Base-by-base conservation (phyloP, 2,329 filamentous ascomycete species). In the Xylaria sp. region DNA sequence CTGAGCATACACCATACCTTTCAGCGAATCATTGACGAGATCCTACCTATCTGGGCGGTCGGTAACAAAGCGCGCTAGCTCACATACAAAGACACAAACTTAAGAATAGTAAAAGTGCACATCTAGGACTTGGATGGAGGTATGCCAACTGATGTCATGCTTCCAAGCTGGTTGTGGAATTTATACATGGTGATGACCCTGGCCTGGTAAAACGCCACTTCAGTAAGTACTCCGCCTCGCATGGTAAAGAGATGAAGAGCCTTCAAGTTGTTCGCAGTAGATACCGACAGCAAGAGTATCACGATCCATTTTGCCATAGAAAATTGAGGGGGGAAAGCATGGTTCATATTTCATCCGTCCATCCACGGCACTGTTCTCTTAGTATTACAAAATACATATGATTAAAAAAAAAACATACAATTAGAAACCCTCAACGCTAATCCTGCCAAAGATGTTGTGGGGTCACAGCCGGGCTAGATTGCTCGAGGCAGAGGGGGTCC, bases 101-200 rank as follows among this genome's bases (percentile, higher is more conserved):
- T 21, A 15, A 40, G 46, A 46, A n/a, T n/a, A n/a, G n/a, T n/a
- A 40, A 57, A 57, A 59, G 53, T 21, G 42, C 43, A 40, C 17
- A 43, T n/a, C 4, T 21, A 21, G 11, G 14, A 33, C 42, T 23
- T 23, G 11, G 21, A 21, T 46, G 11, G 17, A 47, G 33, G 19
- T 11, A 40, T 40, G 14, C 33, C 21, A n/a, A 56, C 55, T 63
- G 60, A 63, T 60, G 56, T 63, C 60, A 63, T 63, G 40, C 7
- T 42, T 8, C 19, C n/a, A n/a, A n/a, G n/a, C n/a, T n/a, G n/a
- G n/a, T n/a, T n/a, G n/a, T n/a, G n/a, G n/a, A n/a, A n/a, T n/a
- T n/a, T n/a, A n/a, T n/a, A n/a, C n/a, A n/a, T n/a, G n/a, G n/a
- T n/a, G n/a, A 45, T 51, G 33, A 46, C 43, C n/a, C n/a, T n/a